Conservation (phyloP, 129 eudicot species). For the Sambucus nigra region DNA sequence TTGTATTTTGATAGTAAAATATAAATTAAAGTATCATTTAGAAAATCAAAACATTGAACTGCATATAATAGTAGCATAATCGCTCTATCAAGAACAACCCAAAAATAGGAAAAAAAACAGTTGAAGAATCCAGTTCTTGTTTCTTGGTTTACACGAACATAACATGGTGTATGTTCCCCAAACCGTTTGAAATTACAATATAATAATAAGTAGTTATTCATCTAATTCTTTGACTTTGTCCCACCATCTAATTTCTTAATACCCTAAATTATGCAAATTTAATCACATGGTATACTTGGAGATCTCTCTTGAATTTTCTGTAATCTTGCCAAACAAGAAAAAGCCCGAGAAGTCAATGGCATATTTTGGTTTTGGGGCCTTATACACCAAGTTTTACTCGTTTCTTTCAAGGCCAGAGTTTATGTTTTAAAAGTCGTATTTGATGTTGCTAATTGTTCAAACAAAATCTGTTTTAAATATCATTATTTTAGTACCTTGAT, state of each 20-base stretch:
- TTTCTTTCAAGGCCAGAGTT: too few relatives aligned
- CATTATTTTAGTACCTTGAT: too few relatives aligned
- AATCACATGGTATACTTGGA: not conserved
- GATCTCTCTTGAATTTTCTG: constrained; percentile 1
- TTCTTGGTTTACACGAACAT: not conserved
- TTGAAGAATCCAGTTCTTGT: constrained; percentile 9
- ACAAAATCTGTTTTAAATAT: too few relatives aligned
- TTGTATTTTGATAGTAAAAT: not conserved
- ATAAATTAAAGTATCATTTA: not conserved
- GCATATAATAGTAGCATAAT: not conserved
- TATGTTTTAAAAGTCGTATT: too few relatives aligned
- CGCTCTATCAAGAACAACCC: constrained; percentile 8
- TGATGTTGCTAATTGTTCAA: too few relatives aligned
- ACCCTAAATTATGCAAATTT: not conserved
- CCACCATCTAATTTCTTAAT: not conserved
- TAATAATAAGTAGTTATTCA: not conserved
- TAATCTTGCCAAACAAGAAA: not conserved
- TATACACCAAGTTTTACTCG: too few relatives aligned
- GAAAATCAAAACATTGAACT: not conserved
- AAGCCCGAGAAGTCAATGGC: not conserved
- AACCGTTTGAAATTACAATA: not conserved
- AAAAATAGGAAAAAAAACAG: not conserved
- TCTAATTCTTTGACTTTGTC: not conserved
- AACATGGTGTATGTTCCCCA: not conserved
- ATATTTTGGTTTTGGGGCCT: not conserved